Percentiles rank a stretch among this genome's conserved stretches.
Evolutionary conservation across 257 asterid genomes (phyloP).

Genomic region (Solanum pennellii): DNA sequence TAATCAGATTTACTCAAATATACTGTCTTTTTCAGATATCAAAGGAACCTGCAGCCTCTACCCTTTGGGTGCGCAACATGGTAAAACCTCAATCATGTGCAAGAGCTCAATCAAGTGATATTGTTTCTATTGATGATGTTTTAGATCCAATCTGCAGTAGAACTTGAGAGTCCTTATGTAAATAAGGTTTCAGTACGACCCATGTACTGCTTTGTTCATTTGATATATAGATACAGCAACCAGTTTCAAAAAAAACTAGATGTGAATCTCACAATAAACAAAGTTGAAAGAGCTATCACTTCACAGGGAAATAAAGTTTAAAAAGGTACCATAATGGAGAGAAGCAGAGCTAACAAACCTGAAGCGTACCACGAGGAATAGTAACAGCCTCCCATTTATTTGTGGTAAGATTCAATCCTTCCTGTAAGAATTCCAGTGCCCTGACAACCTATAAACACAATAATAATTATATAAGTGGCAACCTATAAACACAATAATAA

Average conservation of each 20-base stretch:
- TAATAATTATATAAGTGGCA: conserved; percentile 13
- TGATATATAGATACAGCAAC: not conserved
- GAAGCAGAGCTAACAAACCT: conserved; percentile 58
- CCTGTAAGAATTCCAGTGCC: conserved; percentile 71
- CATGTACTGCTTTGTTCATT: not conserved
- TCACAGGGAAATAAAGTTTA: not conserved
- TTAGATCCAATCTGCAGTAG: not conserved
- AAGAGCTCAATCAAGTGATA: not conserved
- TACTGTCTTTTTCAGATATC: not conserved
- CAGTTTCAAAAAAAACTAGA: not conserved
- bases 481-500: conserved; percentile 36
- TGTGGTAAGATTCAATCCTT: conserved; percentile 40
- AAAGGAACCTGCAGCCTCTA: not conserved
- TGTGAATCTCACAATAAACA: not conserved
- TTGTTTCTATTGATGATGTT: not conserved
- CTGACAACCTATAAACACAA: conserved; percentile 67
- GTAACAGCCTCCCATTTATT: conserved; percentile 71
- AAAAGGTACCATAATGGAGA: not conserved
- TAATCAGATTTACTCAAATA: not conserved
- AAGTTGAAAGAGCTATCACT: not conserved
- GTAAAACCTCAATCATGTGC: not conserved
- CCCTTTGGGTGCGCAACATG: not conserved
- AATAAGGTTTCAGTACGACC: not conserved
- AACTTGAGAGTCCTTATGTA: not conserved
- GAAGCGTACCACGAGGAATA: conserved; percentile 99